A percentile compares a stretch with the other conserved stretches of the same genome.
These are phyloP conservation scores for Anacardium occidentale DNA, from an alignment of 345 rosid genomes.

Conservation along the genomic window DNA sequence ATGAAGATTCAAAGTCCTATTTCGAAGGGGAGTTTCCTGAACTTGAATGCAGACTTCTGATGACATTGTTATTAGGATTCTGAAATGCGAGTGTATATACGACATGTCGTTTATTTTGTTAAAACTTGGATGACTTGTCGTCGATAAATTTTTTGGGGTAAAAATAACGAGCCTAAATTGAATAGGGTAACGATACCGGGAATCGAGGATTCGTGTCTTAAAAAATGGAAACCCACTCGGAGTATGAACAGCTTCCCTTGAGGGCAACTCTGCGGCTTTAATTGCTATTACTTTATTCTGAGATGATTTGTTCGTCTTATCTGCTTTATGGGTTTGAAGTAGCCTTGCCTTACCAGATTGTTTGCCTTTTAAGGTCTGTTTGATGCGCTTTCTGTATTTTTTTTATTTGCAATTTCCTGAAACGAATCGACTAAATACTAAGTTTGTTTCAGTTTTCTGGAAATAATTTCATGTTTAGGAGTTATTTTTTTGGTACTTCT, in stretches of 20 bases:
- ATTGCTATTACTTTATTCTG: not conserved
- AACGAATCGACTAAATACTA: not conserved
- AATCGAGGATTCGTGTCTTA: not conserved
- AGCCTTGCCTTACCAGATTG: slow-evolving; percentile 4
- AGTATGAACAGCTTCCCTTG: not conserved
- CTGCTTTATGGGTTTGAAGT: not conserved
- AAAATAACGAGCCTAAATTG: too few species aligned
- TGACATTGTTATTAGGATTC: too few species aligned
- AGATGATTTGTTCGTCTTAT: not conserved
- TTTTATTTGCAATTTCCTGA: not conserved
- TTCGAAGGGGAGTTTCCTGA: too few species aligned
- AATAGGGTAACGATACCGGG: too few species aligned
- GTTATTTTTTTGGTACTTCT: not conserved
- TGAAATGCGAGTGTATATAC: too few species aligned
- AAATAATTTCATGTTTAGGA: not conserved
- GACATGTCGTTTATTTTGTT: too few species aligned
- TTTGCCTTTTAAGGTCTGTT: not conserved
- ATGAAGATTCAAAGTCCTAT: too few species aligned
- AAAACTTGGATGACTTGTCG: too few species aligned
- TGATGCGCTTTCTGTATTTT: not conserved
- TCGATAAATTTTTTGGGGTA: too few species aligned
- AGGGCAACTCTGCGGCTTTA: not conserved
- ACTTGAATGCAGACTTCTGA: too few species aligned
- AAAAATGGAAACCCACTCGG: not conserved
- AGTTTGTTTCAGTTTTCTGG: not conserved